A percentile compares a stretch with the other conserved stretches of the same genome.
These are phyloP conservation scores for Coelastrella sp. DNA, from an alignment of 139 green algal genomes.

Conservation along the genomic window DNA sequence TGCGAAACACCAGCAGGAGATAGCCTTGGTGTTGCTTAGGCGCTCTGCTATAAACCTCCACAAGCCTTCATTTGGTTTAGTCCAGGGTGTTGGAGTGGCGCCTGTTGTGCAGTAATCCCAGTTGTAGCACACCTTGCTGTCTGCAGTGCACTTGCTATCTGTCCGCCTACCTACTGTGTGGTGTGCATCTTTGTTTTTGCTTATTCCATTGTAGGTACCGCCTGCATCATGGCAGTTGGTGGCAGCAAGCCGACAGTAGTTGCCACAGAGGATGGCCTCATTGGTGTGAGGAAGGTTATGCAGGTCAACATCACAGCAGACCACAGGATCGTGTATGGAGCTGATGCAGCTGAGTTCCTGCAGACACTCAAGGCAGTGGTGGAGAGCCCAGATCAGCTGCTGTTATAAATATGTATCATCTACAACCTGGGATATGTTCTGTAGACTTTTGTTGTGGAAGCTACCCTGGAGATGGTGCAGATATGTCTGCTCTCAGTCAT, in stretches of 20 bases:
- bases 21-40: neutral
- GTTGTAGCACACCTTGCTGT: neutral
- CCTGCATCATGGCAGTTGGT: constrained; percentile 95
- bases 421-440: neutral
- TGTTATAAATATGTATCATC: neutral
- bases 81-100: too few species aligned
- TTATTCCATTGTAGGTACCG: constrained; percentile 72
- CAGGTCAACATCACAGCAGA: constrained; percentile 96
- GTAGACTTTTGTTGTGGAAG: neutral
- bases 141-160: neutral
- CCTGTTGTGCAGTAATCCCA: too few species aligned
- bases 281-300: constrained; percentile 97
- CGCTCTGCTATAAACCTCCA: too few species aligned
- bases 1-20: too few species aligned
- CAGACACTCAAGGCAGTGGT: too few species aligned
- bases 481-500: too few species aligned
- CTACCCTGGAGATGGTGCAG: too few species aligned
- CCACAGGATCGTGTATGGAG: too few species aligned
- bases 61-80: too few species aligned
- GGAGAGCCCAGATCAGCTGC: too few species aligned
- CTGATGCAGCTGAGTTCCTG: too few species aligned
- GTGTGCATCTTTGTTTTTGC: neutral
- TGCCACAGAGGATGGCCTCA: constrained; percentile 85
- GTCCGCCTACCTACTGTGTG: too few species aligned
- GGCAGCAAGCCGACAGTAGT: constrained; percentile 91